phyloP scores from a whole-genome alignment of 2,329 filamentous ascomycete species.

The Stemphylium beticola region DNA sequence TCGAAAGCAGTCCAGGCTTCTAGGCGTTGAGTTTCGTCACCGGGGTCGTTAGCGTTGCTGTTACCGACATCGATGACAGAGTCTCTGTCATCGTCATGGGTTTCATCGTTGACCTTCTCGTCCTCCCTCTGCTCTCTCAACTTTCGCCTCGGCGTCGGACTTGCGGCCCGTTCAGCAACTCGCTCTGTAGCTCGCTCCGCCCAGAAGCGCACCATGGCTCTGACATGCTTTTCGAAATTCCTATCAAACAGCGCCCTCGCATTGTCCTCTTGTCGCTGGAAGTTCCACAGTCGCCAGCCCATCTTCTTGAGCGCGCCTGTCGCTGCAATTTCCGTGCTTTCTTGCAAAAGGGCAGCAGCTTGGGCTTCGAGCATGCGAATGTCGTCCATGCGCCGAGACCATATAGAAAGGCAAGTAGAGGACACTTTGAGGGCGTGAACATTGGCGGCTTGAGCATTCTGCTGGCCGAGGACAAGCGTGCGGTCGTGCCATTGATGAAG shows the following conservation, averaged over 20 bases:
- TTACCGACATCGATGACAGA: background rate
- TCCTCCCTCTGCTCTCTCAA: conserved; percentile 16
- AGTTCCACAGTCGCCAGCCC: conserved; percentile 64
- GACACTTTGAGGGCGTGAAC: conserved; percentile 35
- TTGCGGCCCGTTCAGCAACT: conserved; percentile 26
- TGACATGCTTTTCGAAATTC: conserved; percentile 61
- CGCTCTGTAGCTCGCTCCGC: conserved; percentile 51
- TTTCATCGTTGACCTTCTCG: conserved; percentile 1
- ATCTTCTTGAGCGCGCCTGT: conserved; percentile 60
- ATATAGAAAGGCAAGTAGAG: conserved; percentile 35
- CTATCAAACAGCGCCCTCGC: conserved; percentile 60
- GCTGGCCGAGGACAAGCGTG: conserved; percentile 33
- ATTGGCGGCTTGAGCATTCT: conserved; percentile 33
- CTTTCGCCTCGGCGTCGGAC: conserved; percentile 31
- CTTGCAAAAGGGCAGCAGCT: conserved; percentile 55
- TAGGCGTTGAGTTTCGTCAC: conserved; percentile 40
- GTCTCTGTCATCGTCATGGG: background rate
- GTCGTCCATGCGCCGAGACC: conserved; percentile 32
- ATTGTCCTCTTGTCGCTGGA: conserved; percentile 58
- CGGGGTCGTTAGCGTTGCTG: conserved; percentile 8
- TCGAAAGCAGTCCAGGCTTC: conserved; percentile 51
- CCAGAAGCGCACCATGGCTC: conserved; percentile 64
- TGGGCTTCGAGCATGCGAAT: conserved; percentile 47
- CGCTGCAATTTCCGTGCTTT: conserved; percentile 56
- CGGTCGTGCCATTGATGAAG: conserved; percentile 54